Base-by-base conservation (phyloP, 805 yeast genomes). In the Saccharomycopsis sp. region DNA sequence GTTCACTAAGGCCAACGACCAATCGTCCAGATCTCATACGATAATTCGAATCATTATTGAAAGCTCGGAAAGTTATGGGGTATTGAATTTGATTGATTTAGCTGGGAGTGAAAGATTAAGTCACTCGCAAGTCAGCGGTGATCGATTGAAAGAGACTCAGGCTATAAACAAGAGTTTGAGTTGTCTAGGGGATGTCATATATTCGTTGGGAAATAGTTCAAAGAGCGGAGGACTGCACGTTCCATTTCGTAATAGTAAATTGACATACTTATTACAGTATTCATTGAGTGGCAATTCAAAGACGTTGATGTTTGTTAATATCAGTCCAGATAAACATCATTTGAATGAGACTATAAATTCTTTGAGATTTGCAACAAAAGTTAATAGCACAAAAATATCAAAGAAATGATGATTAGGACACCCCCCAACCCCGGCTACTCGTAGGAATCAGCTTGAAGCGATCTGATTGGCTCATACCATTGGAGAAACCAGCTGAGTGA, bases 231-330 rank as follows among this genome's bases (percentile, higher is more conserved):
- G n/a, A n/a, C 60, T 63, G 38, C 97, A 93, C 60, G 75, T 93
- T 16, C 98, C 98, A 0, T 93, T 87, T 64, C 69, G 98, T 58
- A 97, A 93, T 62, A 87, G 96, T 6, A 93, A 93, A 59, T 72
- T 90, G 57, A 90, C 98, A 0, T 85, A 85, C 58, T 65, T 89
- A 11, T 66, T 90, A 47, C 93, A 88, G 56, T 79, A 85, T 57
- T 87, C 96, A 13, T 67, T 90, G 21, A 79, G 83, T 4, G 96
- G 96, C 0, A 74, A 77, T 45, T 85, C 96, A 2, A 93, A 90
- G 61, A 87, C 96, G 0, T 67, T 90, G 48, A 88, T 90, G 96
- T 83, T 90, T 69, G 96, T 88, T 13, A 89, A 87, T 55, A 71
- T 89, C 1, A 83, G 95, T 1, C 88, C 95, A 2, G 64, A 73